Conservation (phyloP, 257 asterid species). For the Solanum arcanum region DNA sequence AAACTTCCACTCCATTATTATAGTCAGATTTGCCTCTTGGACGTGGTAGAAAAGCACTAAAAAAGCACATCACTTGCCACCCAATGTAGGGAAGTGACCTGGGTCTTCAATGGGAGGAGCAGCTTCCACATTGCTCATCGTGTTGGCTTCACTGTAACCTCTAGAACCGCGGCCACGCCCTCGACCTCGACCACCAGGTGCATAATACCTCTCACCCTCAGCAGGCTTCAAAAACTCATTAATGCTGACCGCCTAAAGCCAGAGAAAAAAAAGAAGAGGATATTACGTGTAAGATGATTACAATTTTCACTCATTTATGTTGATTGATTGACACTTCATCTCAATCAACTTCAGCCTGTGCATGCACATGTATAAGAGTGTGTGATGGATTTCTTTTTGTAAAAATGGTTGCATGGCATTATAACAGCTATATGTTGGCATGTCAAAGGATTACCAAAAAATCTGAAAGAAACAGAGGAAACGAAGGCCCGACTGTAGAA, state of each 20-base stretch:
- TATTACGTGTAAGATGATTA: background rate
- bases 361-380: background rate
- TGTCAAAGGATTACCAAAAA: background rate
- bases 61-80: slow-evolving; percentile 49
- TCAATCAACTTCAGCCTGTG: background rate
- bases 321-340: background rate
- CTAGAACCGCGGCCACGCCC: slow-evolving; percentile 55
- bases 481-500: background rate
- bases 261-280: background rate
- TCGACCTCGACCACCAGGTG: slow-evolving; percentile 55
- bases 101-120: slow-evolving; percentile 58
- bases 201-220: slow-evolving; percentile 49
- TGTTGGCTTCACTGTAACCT: slow-evolving; percentile 35
- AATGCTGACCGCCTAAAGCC: slow-evolving; percentile 66
- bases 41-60: background rate
- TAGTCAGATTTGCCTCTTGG: slow-evolving; percentile 11
- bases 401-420: background rate
- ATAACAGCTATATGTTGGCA: background rate
- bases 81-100: slow-evolving; percentile 70
- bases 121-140: slow-evolving; percentile 27
- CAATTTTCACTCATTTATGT: background rate
- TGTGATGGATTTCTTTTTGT: background rate
- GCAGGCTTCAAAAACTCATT: slow-evolving; percentile 89
- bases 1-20: slow-evolving; percentile 24
- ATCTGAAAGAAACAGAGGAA: background rate